A percentile compares a stretch with the other conserved stretches of the same genome.
Conservation (phyloP, 1,284 basidiomycete genomes). For the Leccinum solheimii region DNA sequence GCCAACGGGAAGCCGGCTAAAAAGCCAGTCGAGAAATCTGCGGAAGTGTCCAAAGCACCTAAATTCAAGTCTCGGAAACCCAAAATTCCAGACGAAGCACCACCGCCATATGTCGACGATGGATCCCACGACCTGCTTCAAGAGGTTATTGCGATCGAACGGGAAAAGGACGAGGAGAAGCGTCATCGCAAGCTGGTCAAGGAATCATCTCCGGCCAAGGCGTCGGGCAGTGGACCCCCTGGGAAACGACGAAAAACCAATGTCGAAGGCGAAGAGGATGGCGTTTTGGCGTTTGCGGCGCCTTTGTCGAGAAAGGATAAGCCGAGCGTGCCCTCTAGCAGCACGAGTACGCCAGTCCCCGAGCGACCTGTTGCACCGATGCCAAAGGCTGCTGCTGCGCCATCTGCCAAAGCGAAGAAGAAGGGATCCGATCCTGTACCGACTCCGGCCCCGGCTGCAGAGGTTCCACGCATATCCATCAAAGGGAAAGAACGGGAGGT, state of each 20-base stretch:
- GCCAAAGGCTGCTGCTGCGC: constrained; percentile 30
- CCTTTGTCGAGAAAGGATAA: constrained; percentile 63
- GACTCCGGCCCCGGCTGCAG: constrained; percentile 31
- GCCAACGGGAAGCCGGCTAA: constrained; percentile 24
- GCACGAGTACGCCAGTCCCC: constrained; percentile 21
- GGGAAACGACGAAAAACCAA: constrained; percentile 59
- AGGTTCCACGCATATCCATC: constrained; percentile 41
- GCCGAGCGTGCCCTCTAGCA: constrained; percentile 28
- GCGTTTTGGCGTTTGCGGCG: constrained; percentile 58
- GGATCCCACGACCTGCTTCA: constrained; percentile 75
- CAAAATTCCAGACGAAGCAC: constrained; percentile 52
- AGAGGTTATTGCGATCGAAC: constrained; percentile 78
- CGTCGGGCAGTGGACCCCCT: constrained; percentile 38
- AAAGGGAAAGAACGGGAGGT: constrained; percentile 71
- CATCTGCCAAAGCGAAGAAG: constrained; percentile 42
- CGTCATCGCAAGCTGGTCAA: constrained; percentile 38
- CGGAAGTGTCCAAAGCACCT: constrained; percentile 32
- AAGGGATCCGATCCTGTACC: constrained; percentile 37
- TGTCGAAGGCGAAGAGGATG: constrained; percentile 51
- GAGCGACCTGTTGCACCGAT: constrained; percentile 27
- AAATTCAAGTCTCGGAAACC: constrained; percentile 49
- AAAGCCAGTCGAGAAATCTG: constrained; percentile 35
- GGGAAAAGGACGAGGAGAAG: constrained; percentile 55
- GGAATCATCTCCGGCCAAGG: constrained; percentile 35
- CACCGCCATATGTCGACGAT: constrained; percentile 69